These are phyloP conservation scores for Bisporella sp. DNA, from an alignment of 2,329 filamentous ascomycete genomes.

Conservation along the genomic window DNA sequence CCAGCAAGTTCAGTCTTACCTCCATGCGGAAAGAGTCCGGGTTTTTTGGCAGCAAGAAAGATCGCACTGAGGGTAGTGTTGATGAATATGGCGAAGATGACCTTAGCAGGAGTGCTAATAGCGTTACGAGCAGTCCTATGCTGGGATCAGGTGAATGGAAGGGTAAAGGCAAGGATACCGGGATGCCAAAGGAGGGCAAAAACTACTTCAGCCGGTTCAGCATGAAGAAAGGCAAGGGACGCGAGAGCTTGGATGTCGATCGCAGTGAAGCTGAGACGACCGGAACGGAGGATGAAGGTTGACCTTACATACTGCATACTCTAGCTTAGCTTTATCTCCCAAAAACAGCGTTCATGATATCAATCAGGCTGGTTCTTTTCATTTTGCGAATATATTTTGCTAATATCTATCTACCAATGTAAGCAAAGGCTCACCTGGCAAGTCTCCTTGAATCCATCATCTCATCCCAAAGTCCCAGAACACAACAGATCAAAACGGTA, in stretches of 20 bases:
- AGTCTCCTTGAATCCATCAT: too few species aligned
- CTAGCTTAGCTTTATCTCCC: too few species aligned
- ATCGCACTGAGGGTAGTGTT: constrained; percentile 49
- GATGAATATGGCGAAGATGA: constrained; percentile 48
- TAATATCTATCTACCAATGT: too few species aligned
- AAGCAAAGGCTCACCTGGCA: too few species aligned
- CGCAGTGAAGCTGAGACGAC: constrained; percentile 23
- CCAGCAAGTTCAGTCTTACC: constrained; percentile 57
- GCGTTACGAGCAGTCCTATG: constrained; percentile 48
- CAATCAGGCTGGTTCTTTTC: too few species aligned
- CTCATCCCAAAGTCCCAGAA: too few species aligned
- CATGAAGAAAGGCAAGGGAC: constrained; percentile 22
- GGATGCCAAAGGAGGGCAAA: neutral
- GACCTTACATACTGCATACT: too few species aligned
- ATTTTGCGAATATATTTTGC: too few species aligned
- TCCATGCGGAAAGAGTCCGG: constrained; percentile 46
- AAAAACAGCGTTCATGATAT: too few species aligned
- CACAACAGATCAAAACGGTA: too few species aligned
- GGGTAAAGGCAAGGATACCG: constrained; percentile 30
- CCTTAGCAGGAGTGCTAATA: constrained; percentile 48
- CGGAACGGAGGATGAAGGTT: constrained; percentile 22
- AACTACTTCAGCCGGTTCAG: constrained; percentile 21
- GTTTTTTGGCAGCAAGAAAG: constrained; percentile 48
- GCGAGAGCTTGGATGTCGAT: constrained; percentile 25
- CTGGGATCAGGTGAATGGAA: constrained; percentile 41